These are phyloP conservation scores for Apiospora sp. DNA, from an alignment of 2,329 filamentous ascomycete genomes.

Conservation along the genomic window DNA sequence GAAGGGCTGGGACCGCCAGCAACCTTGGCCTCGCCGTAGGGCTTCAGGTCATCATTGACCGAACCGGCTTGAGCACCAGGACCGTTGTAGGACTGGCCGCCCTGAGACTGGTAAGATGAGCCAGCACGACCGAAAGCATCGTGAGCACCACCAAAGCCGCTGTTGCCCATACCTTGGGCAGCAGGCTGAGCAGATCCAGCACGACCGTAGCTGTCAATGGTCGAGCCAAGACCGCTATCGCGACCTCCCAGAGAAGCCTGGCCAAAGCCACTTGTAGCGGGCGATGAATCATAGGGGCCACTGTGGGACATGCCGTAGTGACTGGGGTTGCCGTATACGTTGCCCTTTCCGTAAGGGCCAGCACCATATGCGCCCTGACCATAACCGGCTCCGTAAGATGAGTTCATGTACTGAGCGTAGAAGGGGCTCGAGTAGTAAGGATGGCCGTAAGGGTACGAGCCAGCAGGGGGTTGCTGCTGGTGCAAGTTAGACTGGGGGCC, in stretches of 20 bases:
- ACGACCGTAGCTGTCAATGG: constrained; percentile 63
- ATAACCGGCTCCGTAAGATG: constrained; percentile 59
- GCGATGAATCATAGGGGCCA: constrained; percentile 64
- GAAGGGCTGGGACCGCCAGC: constrained; percentile 64
- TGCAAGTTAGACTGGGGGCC: constrained; percentile 48
- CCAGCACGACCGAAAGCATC: constrained; percentile 63
- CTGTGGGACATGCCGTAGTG: constrained; percentile 64
- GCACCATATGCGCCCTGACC: constrained; percentile 58
- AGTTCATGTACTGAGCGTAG: constrained; percentile 66
- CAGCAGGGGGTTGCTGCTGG: constrained; percentile 48
- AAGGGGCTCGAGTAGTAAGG: constrained; percentile 68
- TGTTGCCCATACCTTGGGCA: constrained; percentile 58
- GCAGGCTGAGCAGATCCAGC: constrained; percentile 57
- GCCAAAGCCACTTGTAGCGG: constrained; percentile 58
- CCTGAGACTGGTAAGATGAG: constrained; percentile 63
- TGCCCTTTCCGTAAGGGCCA: constrained; percentile 63
- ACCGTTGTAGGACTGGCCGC: constrained; percentile 60
- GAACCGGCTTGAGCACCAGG: constrained; percentile 56
- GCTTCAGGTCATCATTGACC: constrained; percentile 63
- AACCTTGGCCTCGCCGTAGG: constrained; percentile 64
- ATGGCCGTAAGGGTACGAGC: constrained; percentile 41
- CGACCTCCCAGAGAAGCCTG: constrained; percentile 61
- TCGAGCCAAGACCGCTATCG: constrained; percentile 57
- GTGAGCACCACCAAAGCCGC: constrained; percentile 61
- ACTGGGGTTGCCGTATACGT: constrained; percentile 61